Evolutionary conservation across 2,329 filamentous ascomycete species (phyloP).

Genomic region (Drechslerella coelobrocha): DNA sequence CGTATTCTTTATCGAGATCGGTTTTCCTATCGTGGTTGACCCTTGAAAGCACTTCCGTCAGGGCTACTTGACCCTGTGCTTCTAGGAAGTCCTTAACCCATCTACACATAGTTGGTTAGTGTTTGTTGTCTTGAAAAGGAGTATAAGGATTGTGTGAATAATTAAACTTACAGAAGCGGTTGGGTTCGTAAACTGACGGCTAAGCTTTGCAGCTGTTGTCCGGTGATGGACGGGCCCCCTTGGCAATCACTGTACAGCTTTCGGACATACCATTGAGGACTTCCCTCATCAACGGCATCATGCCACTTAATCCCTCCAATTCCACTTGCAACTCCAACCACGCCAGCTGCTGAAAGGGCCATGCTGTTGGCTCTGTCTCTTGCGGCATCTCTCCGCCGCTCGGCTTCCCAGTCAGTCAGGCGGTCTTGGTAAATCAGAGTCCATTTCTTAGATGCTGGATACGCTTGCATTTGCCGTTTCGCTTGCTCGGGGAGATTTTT

Average conservation of each 20-base stretch:
- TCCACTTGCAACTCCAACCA: constrained; percentile 60
- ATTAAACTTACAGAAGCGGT: constrained; percentile 68
- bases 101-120: constrained; percentile 60
- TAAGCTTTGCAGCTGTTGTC: constrained; percentile 88
- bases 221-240: constrained; percentile 69
- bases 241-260: constrained; percentile 85
- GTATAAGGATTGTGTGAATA: neutral
- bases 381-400: constrained; percentile 84
- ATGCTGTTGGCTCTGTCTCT: constrained; percentile 73
- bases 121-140: constrained; percentile 2
- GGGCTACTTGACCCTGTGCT: constrained; percentile 92
- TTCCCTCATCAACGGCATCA: constrained; percentile 74
- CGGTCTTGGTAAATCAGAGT: constrained; percentile 94
- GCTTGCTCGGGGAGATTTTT: constrained; percentile 96
- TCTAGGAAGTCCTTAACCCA: constrained; percentile 98
- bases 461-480: constrained; percentile 92
- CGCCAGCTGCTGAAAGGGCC: constrained; percentile 38
- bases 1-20: constrained; percentile 89
- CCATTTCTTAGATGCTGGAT: constrained; percentile 95
- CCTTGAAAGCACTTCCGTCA: constrained; percentile 91
- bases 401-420: constrained; percentile 89
- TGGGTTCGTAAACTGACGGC: constrained; percentile 95
- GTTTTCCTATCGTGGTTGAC: constrained; percentile 80
- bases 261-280: constrained; percentile 96
- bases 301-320: constrained; percentile 77